A percentile compares a stretch with the other conserved stretches of the same genome.
Conservation (phyloP, 2,329 filamentous ascomycete genomes). For the Pseudogymnoascus sp. region DNA sequence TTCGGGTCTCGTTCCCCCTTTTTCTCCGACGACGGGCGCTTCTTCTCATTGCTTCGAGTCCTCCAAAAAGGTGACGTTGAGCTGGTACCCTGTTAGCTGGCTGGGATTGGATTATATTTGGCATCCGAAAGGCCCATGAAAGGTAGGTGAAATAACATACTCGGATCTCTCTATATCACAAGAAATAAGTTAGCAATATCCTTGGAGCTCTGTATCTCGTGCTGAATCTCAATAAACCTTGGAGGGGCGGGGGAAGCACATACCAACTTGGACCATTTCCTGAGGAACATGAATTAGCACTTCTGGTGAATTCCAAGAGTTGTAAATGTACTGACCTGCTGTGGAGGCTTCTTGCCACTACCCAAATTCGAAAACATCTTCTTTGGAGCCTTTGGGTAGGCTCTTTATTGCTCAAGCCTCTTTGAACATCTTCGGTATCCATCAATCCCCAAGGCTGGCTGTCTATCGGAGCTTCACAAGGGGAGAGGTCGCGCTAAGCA, state of each 20-base stretch:
- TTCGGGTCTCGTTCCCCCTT: constrained; percentile 52
- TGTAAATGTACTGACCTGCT: constrained; percentile 53
- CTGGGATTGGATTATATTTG: constrained; percentile 6
- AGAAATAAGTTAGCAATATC: constrained; percentile 17
- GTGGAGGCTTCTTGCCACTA: constrained; percentile 61
- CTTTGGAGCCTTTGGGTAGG: not conserved
- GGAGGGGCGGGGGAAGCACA: constrained; percentile 39
- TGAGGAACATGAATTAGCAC: constrained; percentile 39
- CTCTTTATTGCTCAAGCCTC: not conserved
- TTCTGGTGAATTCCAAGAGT: constrained; percentile 10
- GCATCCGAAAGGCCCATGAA: constrained; percentile 9
- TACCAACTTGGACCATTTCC: constrained; percentile 99
- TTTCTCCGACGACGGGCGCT: constrained; percentile 46
- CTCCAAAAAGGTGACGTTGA: constrained; percentile 87
- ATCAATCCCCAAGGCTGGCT: constrained; percentile 8
- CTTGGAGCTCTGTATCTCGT: not conserved
- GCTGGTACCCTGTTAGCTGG: constrained; percentile 41
- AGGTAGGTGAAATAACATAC: constrained; percentile 40
- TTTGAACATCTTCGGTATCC: constrained; percentile 5
- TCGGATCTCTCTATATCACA: constrained; percentile 51
- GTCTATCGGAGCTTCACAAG: constrained; percentile 7
- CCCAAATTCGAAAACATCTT: constrained; percentile 59
- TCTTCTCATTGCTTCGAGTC: constrained; percentile 49
- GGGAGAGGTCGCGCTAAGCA: not conserved
- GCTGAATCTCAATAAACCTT: not conserved